Base-by-base conservation (phyloP, 148 eudicot species). In the Chenopodium formosanum region DNA sequence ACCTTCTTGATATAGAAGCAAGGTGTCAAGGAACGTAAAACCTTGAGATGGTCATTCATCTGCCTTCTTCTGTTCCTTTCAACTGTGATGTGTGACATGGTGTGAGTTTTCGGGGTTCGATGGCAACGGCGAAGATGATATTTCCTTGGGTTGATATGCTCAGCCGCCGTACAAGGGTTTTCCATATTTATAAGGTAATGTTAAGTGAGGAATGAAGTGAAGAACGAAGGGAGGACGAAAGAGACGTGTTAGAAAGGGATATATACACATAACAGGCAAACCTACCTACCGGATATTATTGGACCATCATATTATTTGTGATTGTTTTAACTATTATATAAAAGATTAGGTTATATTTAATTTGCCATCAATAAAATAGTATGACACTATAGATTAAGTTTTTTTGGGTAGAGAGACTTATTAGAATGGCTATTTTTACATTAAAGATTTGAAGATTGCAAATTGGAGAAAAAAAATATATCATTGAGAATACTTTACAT, bases 41-140 rank as follows among this genome's bases (percentile, higher is more conserved):
- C 94, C 88, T 93, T 93, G 79, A 95, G 99, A 73, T 95, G 89
- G 68, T 95, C 99, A 84, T 95, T 95, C 99, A 95, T 95, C 87
- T 93, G 99, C 78, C 90, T 91, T 86, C 97, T 92, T 50, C 99
- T 88, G 84, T 95, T 93, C 76, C 99, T 93, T 85, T 95, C 99
- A 82, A 95, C 97, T 27, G 96, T 90, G 80, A 95, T 90, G 73
- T 95, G 99, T 82, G 99, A 91, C 99, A 95, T 95, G 84, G 23
- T 82, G 1, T 29, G 76, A 19, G 75, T 4, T 50, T 29, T 70
- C 48, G 70, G 2, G 4, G 31, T 62, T 64, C 47, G 60, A 62
- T 9, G 71, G 5, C 32, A 46, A 40, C 47, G 60, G 46, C 17
- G 71, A 9, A 44, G 71, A 40, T 73, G 52, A 64, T 47, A 22